A percentile compares a stretch with the other conserved stretches of the same genome.
phyloP scores from a whole-genome alignment of 2,329 filamentous ascomycete genomes.

The Aureobasidium pullulans region DNA sequence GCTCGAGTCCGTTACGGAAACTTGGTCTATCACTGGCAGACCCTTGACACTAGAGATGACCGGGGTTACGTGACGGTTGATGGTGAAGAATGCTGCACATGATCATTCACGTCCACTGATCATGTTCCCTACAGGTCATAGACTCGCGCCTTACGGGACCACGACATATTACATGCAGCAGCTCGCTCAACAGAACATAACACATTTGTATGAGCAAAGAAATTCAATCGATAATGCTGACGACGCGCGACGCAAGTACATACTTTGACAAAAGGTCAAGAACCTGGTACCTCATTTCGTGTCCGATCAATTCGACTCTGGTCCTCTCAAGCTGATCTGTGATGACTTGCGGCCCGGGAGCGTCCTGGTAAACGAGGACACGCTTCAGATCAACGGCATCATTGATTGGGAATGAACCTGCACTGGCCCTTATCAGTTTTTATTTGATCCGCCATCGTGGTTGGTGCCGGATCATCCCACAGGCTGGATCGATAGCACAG shows the following conservation, averaged over 20 bases:
- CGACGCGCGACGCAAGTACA: constrained; percentile 23
- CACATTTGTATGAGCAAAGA: constrained; percentile 21
- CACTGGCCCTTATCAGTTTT: constrained; percentile 19
- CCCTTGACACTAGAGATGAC: neutral
- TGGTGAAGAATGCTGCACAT: neutral
- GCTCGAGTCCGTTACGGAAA: no score
- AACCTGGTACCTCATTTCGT: constrained; percentile 17
- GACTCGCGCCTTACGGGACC: neutral
- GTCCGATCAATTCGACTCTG: neutral
- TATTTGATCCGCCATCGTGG: constrained; percentile 17
- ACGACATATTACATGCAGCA: constrained; percentile 19
- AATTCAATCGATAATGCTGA: constrained; percentile 21
- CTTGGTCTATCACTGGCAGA: neutral
- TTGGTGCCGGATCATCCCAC: neutral
- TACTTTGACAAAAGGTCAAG: constrained; percentile 19
- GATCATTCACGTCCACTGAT: neutral
- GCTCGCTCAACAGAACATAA: constrained; percentile 20
- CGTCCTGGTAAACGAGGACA: constrained; percentile 19
- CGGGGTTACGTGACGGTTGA: constrained; percentile 8
- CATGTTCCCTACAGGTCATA: neutral
- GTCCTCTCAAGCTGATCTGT: constrained; percentile 11
- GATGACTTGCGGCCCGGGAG: constrained; percentile 21
- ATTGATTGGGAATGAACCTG: constrained; percentile 23
- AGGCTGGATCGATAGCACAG: neutral
- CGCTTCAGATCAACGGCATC: constrained; percentile 19